Percentiles rank a stretch among this genome's conserved stretches.
phyloP scores from a whole-genome alignment of 495 filamentous ascomycete genomes.

The Penicillium subrubescens region DNA sequence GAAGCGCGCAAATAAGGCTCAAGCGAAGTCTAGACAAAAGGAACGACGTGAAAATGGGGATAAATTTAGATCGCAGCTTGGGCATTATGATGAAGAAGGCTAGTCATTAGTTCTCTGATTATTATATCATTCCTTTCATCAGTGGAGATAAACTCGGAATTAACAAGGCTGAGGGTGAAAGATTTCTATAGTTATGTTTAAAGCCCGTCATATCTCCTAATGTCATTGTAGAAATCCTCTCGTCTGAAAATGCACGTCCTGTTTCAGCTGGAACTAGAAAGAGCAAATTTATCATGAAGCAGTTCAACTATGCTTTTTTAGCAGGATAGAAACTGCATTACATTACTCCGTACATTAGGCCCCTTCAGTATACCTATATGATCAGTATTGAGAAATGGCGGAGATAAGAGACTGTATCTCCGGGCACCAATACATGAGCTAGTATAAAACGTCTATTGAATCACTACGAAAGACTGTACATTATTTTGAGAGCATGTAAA shows the following conservation, averaged over 20 bases:
- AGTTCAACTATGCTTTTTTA: too few relatives aligned
- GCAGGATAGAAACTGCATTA: too few relatives aligned
- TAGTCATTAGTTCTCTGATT: neutral
- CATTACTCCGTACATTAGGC: too few relatives aligned
- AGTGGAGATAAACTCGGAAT: neutral
- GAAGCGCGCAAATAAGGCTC: neutral
- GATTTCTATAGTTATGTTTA: too few relatives aligned
- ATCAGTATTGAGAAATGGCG: neutral
- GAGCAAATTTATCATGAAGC: too few relatives aligned
- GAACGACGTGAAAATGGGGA: neutral
- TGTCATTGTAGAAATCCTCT: neutral
- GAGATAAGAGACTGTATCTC: neutral
- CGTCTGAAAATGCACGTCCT: neutral
- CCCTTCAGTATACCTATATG: neutral
- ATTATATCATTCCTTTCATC: neutral
- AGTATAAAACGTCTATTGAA: too few relatives aligned
- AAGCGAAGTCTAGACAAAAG: neutral
- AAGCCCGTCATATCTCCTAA: neutral
- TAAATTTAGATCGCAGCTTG: neutral
- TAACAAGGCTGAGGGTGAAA: neutral
- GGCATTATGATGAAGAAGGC: neutral
- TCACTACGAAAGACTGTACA: neutral
- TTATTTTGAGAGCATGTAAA: neutral
- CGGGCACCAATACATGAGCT: too few relatives aligned
- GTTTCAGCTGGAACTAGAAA: neutral